Evolutionary conservation across 257 asterid genomes (phyloP).

Genomic region (Thymus mandschuricus): DNA sequence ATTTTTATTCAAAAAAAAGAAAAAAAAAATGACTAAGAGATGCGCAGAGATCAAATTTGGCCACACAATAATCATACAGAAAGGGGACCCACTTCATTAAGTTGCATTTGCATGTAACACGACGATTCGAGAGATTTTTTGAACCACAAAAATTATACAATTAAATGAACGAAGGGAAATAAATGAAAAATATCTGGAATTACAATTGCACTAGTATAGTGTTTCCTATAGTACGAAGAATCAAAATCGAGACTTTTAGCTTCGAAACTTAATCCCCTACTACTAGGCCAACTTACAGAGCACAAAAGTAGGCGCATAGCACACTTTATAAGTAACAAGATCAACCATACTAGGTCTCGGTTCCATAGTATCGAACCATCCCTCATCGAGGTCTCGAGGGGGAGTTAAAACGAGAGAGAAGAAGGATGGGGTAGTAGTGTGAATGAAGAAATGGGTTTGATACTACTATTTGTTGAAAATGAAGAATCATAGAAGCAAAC

Average conservation of each 20-base stretch:
- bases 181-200: constrained; percentile 8
- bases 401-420: not conserved
- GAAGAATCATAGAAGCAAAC: constrained; percentile 45
- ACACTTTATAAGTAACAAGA: no score
- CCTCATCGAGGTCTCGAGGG: not conserved
- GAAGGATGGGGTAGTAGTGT: not conserved
- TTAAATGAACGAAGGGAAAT: not conserved
- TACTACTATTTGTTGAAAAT: constrained; percentile 49
- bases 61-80: constrained; percentile 4
- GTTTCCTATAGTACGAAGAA: no score
- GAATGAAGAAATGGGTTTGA: not conserved
- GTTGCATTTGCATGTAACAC: constrained; percentile 26
- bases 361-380: not conserved
- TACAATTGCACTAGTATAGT: no score
- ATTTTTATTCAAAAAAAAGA: no score
- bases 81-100: constrained; percentile 32
- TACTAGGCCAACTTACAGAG: no score
- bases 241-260: no score
- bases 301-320: no score
- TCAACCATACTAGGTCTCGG: no score
- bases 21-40: no score
- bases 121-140: constrained; percentile 26
- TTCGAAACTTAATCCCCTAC: no score
- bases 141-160: not conserved
- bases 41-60: not conserved